Conservation (phyloP, 257 asterid genomes). For the Oldenlandia corymbosa region DNA sequence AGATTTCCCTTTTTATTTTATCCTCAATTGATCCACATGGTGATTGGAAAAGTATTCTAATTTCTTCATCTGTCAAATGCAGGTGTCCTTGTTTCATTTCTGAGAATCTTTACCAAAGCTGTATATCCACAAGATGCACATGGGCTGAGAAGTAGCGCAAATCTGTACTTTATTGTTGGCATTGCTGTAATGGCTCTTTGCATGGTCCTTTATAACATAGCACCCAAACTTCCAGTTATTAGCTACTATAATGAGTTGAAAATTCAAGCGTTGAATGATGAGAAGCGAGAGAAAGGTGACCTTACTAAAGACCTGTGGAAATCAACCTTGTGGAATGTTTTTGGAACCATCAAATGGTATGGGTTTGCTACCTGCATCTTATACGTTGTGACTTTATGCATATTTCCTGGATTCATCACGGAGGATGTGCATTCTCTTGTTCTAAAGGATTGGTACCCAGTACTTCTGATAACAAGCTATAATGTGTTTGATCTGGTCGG, state of each 20-base stretch:
- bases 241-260: slow-evolving; percentile 63
- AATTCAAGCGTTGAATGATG: slow-evolving; percentile 54
- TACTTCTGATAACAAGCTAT: slow-evolving; percentile 63
- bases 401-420: slow-evolving; percentile 85
- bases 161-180: slow-evolving; percentile 79
- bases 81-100: slow-evolving; percentile 84
- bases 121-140: slow-evolving; percentile 70
- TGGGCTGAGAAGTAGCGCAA: slow-evolving; percentile 86
- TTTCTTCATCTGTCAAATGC: slow-evolving; percentile 19
- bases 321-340: slow-evolving; percentile 59
- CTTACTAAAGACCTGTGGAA: slow-evolving; percentile 59
- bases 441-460: slow-evolving; percentile 87
- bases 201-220: slow-evolving; percentile 64
- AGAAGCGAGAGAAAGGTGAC: slow-evolving; percentile 64
- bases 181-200: slow-evolving; percentile 60
- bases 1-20: background rate
- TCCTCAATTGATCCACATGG: background rate
- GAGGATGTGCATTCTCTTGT: slow-evolving; percentile 82
- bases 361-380: slow-evolving; percentile 51
- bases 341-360: slow-evolving; percentile 81
- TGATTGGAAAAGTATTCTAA: background rate
- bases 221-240: slow-evolving; percentile 74
- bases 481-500: slow-evolving; percentile 80
- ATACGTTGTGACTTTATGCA: slow-evolving; percentile 74
- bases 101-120: slow-evolving; percentile 73